Base-by-base conservation (phyloP, 2,329 filamentous ascomycete genomes). In the Aspergillus intermedius region DNA sequence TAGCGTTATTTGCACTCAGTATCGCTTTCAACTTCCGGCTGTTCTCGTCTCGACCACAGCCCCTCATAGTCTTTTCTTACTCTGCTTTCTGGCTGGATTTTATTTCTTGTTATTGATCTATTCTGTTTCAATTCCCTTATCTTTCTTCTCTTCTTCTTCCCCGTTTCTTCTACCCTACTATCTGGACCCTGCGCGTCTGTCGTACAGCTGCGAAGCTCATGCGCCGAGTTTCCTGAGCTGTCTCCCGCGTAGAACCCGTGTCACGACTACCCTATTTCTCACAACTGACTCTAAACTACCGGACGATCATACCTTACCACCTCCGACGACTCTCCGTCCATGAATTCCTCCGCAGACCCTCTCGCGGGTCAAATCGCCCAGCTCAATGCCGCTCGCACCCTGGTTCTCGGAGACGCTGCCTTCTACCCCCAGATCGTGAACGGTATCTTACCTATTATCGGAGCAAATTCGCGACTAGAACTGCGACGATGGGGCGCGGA, bases 401-500 rank as follows among this genome's bases (percentile, higher is more conserved):
- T 97, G 53, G 91, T 94, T 47, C 80, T 97, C 51, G 82, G 81
- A 59, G 91, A 97, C 71, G 80, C 91, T 54, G 83, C 83, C 64
- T 89, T 94, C 73, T 98, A 97, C 69, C 84, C 86, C 45, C 88
- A 88, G 68, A 91, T 98, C 65, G 85, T 98, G 54, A 87, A 88
- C 63, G 90, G 89, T 43, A 89, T 97, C 54, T 75, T 97, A n/a
- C 90, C 91, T 48, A 91, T 97, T 61, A 87, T 96, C 69, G 84
- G 85, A 52, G 81, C 86, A 45, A 77, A 79, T 56, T 80, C 88
- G 54, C 79, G 82, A 52, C 72, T 95, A 49, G 88, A 95, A 70
- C 75, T 97, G 61, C 86, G 90, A 70, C 78, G 91, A 85, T 98
- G 93, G 93, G 93, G 91, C 22, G 86, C 91, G 54, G 91, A 96